Evolutionary conservation across 495 filamentous ascomycete genomes (phyloP).

Genomic region (Penicillium atrosanguineum): DNA sequence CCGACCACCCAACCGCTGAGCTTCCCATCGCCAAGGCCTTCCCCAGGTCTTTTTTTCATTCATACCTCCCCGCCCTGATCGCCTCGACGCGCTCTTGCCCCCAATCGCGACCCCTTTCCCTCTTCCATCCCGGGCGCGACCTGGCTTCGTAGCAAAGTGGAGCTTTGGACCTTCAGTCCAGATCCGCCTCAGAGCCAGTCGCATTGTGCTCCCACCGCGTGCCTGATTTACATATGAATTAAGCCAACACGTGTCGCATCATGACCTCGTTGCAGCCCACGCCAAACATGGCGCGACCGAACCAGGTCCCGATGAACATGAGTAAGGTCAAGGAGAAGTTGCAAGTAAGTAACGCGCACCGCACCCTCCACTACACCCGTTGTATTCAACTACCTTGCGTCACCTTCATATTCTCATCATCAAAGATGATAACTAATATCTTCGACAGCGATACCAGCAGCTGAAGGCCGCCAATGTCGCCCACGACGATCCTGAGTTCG

Average conservation of each 20-base stretch:
- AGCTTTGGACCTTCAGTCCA: slow-evolving; percentile 14
- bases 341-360: slow-evolving; percentile 43
- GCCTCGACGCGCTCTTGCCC: slow-evolving; percentile 11
- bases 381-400: not conserved
- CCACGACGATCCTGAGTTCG: not conserved
- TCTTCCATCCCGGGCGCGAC: slow-evolving; percentile 21
- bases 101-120: slow-evolving; percentile 6
- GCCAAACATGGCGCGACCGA: slow-evolving; percentile 60
- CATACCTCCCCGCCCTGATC: slow-evolving; percentile 24
- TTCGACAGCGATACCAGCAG: slow-evolving; percentile 24
- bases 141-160: slow-evolving; percentile 20
- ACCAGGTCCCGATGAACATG: slow-evolving; percentile 52
- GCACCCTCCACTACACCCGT: not conserved
- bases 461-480: not conserved
- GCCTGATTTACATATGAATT: slow-evolving; percentile 31
- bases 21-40: slow-evolving; percentile 37
- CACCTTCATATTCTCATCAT: not conserved
- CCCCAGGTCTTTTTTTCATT: slow-evolving; percentile 26
- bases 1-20: slow-evolving; percentile 37
- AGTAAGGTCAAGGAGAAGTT: slow-evolving; percentile 56
- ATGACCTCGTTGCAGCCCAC: slow-evolving; percentile 80
- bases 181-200: slow-evolving; percentile 13
- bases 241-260: slow-evolving; percentile 33
- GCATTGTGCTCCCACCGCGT: slow-evolving; percentile 22
- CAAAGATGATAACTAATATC: slow-evolving; percentile 9